Conservation (phyloP, 176 grass and related monocot species). For the Olyra latifolia region DNA sequence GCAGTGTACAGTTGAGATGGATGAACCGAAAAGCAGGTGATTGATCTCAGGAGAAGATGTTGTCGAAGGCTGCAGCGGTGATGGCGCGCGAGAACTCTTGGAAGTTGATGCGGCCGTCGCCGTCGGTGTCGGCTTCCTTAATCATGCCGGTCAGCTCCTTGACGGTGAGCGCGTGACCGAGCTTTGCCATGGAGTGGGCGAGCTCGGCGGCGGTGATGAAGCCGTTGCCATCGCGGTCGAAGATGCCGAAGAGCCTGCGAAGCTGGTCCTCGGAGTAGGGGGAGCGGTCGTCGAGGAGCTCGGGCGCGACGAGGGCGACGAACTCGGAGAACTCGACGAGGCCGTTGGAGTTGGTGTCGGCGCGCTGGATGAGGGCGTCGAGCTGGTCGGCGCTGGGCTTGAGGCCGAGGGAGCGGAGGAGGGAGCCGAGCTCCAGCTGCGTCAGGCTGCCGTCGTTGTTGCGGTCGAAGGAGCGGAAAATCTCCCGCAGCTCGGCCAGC, state of each 20-base stretch:
- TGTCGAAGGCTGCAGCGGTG: slow-evolving; percentile 80
- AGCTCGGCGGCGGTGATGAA: slow-evolving; percentile 98
- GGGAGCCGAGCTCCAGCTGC: slow-evolving; percentile 87
- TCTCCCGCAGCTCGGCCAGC: slow-evolving; percentile 72
- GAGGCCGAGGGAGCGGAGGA: slow-evolving; percentile 78
- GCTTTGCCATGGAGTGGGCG: slow-evolving; percentile 91
- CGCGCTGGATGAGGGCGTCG: slow-evolving; percentile 66
- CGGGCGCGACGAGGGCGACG: slow-evolving; percentile 68
- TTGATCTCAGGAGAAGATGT: slow-evolving; percentile 78
- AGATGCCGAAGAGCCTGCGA: slow-evolving; percentile 65
- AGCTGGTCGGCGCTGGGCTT: slow-evolving; percentile 71
- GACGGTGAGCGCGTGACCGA: slow-evolving; percentile 76
- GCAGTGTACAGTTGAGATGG: not conserved
- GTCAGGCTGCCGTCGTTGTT: slow-evolving; percentile 87
- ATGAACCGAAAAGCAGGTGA: not conserved
- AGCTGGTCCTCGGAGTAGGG: slow-evolving; percentile 88
- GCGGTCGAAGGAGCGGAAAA: slow-evolving; percentile 91
- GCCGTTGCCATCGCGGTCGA: slow-evolving; percentile 86
- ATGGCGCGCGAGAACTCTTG: slow-evolving; percentile 90
- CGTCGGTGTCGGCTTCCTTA: slow-evolving; percentile 89
- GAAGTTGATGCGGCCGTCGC: slow-evolving; percentile 83
- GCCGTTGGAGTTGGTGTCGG: slow-evolving; percentile 82
- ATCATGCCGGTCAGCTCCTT: slow-evolving; percentile 98
- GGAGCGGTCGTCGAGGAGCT: slow-evolving; percentile 61
- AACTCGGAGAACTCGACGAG: slow-evolving; percentile 98